Evolutionary conservation across 164 flowering plant genomes (phyloP).

Genomic region (Dillenia turbinata): DNA sequence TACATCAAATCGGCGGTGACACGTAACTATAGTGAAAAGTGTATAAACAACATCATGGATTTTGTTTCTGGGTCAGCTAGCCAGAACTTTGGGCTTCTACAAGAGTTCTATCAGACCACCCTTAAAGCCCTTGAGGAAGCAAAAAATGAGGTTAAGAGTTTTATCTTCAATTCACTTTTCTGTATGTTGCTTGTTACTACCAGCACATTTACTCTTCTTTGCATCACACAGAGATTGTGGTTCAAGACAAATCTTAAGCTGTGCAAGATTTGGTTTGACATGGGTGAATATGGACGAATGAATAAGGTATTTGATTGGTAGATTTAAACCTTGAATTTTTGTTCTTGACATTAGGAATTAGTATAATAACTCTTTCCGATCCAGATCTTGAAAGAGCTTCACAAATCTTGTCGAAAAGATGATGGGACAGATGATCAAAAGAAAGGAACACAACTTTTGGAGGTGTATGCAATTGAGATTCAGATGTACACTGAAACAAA

Average conservation of each 20-base stretch:
- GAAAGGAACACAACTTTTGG: conserved; percentile 98
- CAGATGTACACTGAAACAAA: conserved; percentile 99
- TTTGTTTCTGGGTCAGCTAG: conserved; percentile 97
- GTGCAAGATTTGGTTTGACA: conserved; percentile 97
- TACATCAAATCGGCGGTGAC: conserved; percentile 98
- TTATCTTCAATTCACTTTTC: conserved; percentile 1
- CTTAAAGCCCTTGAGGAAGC: conserved; percentile 97
- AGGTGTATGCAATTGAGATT: conserved; percentile 97
- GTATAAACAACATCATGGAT: conserved; percentile 97
- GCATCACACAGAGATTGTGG: conserved; percentile 85
- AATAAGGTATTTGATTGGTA: conserved; percentile 59
- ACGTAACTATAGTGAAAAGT: conserved; percentile 94
- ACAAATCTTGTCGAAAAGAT: conserved; percentile 92
- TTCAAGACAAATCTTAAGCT: conserved; percentile 97
- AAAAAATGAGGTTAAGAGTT: conserved; percentile 79
- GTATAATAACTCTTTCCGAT: conserved; percentile 5
- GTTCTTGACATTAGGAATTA: background rate
- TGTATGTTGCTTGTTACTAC: background rate
- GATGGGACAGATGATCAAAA: conserved; percentile 99
- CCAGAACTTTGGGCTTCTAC: conserved; percentile 82
- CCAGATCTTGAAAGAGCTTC: conserved; percentile 95
- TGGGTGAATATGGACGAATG: conserved; percentile 99
- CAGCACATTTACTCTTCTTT: background rate
- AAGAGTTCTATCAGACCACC: conserved; percentile 95
- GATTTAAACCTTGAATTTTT: background rate